Base-by-base conservation (phyloP, 352 stramenopile species). In the Saprolegnia diclina region DNA sequence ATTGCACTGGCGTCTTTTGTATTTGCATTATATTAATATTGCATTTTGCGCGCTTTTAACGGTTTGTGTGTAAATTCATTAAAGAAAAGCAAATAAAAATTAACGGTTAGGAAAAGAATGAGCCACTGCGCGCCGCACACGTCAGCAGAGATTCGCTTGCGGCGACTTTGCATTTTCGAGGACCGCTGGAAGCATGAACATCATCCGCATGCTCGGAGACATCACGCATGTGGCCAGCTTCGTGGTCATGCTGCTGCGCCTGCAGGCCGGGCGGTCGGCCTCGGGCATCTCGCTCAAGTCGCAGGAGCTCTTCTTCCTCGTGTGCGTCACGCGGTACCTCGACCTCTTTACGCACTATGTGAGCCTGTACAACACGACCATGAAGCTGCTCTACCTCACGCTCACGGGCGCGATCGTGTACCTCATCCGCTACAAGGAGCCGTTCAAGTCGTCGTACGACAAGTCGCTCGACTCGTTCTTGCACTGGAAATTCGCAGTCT, bases 221-320 rank as follows among this genome's bases (percentile, higher is more conserved):
- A 99, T 99, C 91, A 95, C 90, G 59, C 97, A 99, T 81, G 87
- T 99, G 40, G 94, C 97, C 64, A 99, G 96, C 79, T 99, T 99
- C 77, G 79, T 99, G 65, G 89, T 99, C 67, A 85, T 99, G 71
- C 82, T 99, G 65, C 84, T 99, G 54, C 98, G 98, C 76, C 86
- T 99, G 38, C 86, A 93, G 62, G 87, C 83, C 38, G 90, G 85
- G 48, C 83, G 87, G 71, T 94, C 85, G 0, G 85, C 87, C 11
- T 81, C 83, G 24, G 87, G 86, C 90, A 67, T 70, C 79, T 72
- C 40, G n/a, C 19, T 22, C 38, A 26, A 37, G 29, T 35, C 19
- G 40, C 97, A 99, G 77, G 97, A 99, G 79, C 93, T 99, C 35
- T 99, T 99, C 81, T 93, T 99, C 70, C 73, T 99, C 13, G 97